Evolutionary conservation across 148 eudicot species (phyloP), one percentile per base, ranked within the genome.

Genomic region (Salicornia ramosissima): DNA sequence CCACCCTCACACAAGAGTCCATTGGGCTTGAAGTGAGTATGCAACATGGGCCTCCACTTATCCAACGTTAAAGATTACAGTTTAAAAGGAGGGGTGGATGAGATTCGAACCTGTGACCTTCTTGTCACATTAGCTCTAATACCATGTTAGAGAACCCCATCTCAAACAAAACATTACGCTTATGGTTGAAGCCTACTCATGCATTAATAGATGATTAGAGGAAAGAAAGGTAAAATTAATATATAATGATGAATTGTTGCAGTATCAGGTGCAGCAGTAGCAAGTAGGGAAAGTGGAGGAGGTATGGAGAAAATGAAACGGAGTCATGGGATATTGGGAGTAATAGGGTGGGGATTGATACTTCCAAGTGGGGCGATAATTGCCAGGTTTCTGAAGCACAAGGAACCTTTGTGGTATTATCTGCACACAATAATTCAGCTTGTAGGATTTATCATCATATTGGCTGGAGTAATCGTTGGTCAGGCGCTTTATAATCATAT

Each of bases 291-390:
- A 46, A 55, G 67, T 22, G 74, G 69, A 52, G 49, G 75, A 52
- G 49, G 75, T 45, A 45, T 67, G 51, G 62, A 67, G 49, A 77
- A 78, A 64, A 78, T 74, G 79, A 88, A 76, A 82, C 84, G 74
- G 78, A 90, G 89, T 46, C 99, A 94, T 33, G 99, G 99, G 42
- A 47, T 80, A 70, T 65, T 90, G 69, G 95, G 86, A 34, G 19
- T 94, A 34, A 58, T 94, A 14, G 97, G 85, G 43, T 94, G 99
- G 99, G 99, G 97, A 52, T 79, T 94, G 5, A 66, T 94, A 71
- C 90, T 90, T 69, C 97, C 99, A 28, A 66, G 60, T n/a, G 99
- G 99, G 19, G 92, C 91, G 28, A 84, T 91, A 71, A 67, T 82
- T 14, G 99, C 97, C 1, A 84, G 96, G 77, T 91, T 88, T 73